Evolutionary conservation across 2,329 filamentous ascomycete genomes (phyloP).

Genomic region (Epichloe gansuensis): DNA sequence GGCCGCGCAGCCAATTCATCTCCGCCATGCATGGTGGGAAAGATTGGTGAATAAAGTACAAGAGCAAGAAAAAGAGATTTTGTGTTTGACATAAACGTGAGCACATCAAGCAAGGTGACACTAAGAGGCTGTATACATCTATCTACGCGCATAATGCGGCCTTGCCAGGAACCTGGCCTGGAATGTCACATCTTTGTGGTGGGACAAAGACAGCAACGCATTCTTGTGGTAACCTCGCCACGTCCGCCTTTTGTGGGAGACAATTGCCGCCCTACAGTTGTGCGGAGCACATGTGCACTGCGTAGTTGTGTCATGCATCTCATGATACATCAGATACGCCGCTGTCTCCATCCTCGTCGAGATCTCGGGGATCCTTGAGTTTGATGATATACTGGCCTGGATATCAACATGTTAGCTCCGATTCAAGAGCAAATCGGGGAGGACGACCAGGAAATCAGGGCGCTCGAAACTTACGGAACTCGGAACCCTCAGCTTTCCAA

Average conservation of each 20-base stretch:
- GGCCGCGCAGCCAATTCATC: slow-evolving; percentile 14
- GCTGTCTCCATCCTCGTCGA: slow-evolving; percentile 25
- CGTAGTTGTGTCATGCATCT: not conserved
- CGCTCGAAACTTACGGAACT: slow-evolving; percentile 23
- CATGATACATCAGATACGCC: slow-evolving; percentile 20
- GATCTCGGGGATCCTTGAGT: slow-evolving; percentile 16
- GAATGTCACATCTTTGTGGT: no score
- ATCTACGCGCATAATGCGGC: not conserved
- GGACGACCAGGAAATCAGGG: not conserved
- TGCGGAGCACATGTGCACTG: not conserved
- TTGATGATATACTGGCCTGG: slow-evolving; percentile 27
- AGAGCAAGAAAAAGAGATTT: slow-evolving; percentile 20
- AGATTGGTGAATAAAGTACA: slow-evolving; percentile 22
- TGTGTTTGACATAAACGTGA: slow-evolving; percentile 25
- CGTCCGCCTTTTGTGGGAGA: not conserved
- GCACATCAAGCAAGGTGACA: not conserved
- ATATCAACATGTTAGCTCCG: slow-evolving; percentile 8
- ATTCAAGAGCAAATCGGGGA: slow-evolving; percentile 1
- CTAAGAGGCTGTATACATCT: not conserved
- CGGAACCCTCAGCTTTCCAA: slow-evolving; percentile 25
- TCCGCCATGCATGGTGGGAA: slow-evolving; percentile 29
- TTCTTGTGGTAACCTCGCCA: not conserved
- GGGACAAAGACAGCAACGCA: no score
- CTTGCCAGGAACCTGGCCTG: no score
- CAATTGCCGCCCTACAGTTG: not conserved